A percentile compares a stretch with the other conserved stretches of the same genome.
phyloP scores from a whole-genome alignment of 1,139 yeast genomes.

The Pichia sp. region DNA sequence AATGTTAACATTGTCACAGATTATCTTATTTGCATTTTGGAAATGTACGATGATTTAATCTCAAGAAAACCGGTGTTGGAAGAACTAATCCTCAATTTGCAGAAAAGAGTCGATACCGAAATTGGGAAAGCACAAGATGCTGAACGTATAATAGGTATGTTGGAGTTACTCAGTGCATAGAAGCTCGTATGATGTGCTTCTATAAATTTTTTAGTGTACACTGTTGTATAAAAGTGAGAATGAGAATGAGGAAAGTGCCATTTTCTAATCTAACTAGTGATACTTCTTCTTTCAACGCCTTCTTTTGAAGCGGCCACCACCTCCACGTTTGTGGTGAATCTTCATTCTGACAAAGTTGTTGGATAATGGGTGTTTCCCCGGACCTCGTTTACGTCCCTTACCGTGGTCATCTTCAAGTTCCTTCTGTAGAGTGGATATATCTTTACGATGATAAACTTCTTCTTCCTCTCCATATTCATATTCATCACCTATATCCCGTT shows the following conservation, averaged over 20 bases:
- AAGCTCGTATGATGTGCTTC: neutral
- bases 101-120: slow-evolving; percentile 57
- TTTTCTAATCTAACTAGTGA: too few relatives aligned
- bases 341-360: slow-evolving; percentile 29
- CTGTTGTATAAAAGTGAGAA: neutral
- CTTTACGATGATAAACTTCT: slow-evolving; percentile 23
- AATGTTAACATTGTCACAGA: slow-evolving; percentile 72
- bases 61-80: slow-evolving; percentile 77
- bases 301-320: slow-evolving; percentile 20
- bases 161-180: slow-evolving; percentile 60
- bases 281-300: too few relatives aligned
- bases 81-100: slow-evolving; percentile 56
- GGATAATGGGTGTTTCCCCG: slow-evolving; percentile 24
- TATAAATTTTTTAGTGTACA: neutral
- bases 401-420: slow-evolving; percentile 6
- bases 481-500: slow-evolving; percentile 12
- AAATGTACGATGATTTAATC: slow-evolving; percentile 65
- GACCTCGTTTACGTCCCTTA: slow-evolving; percentile 13
- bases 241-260: neutral
- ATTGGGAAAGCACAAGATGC: slow-evolving; percentile 81
- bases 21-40: slow-evolving; percentile 74
- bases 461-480: slow-evolving; percentile 19
- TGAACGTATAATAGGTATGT: slow-evolving; percentile 86
- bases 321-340: slow-evolving; percentile 21
- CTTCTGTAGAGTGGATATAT: slow-evolving; percentile 10